phyloP scores from a whole-genome alignment of 139 green algal genomes.

The Tetradesmus lagerheimii region DNA sequence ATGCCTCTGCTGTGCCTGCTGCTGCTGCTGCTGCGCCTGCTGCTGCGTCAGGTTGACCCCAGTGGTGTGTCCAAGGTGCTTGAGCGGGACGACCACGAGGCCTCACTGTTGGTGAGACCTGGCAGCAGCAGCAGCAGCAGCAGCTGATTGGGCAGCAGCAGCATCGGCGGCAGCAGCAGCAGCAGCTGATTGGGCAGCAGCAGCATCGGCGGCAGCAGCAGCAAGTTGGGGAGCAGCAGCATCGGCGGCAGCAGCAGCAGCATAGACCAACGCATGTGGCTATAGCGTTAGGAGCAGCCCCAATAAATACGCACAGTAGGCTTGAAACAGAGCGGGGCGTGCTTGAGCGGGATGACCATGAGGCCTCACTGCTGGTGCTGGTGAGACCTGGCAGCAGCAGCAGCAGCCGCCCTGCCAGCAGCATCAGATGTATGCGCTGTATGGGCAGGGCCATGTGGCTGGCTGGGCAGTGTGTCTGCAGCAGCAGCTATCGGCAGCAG shows the following conservation, averaged over 20 bases:
- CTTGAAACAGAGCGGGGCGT: no score
- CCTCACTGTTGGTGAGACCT: not conserved
- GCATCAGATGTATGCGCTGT: no score
- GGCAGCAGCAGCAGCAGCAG: not conserved
- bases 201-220: not conserved
- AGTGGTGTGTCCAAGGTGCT: slow-evolving; percentile 36
- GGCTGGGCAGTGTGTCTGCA: no score
- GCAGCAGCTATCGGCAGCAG: no score
- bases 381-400: not conserved
- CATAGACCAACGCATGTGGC: no score
- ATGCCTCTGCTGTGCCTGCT: not conserved
- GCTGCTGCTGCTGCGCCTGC: not conserved
- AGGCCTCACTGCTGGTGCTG: slow-evolving; percentile 38
- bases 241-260: no score
- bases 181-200: not conserved
- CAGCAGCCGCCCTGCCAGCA: not conserved
- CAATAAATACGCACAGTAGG: no score
- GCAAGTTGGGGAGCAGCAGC: no score
- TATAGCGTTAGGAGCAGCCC: no score
- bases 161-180: not conserved
- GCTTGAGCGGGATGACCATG: slow-evolving; percentile 40
- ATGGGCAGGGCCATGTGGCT: no score
- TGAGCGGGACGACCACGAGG: slow-evolving; percentile 48
- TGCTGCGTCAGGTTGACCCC: slow-evolving; percentile 35
- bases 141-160: not conserved